Percentiles rank a stretch among this genome's conserved stretches.
Conservation (phyloP, 352 stramenopile genomes). For the Phytophthora pseudosyringae region DNA sequence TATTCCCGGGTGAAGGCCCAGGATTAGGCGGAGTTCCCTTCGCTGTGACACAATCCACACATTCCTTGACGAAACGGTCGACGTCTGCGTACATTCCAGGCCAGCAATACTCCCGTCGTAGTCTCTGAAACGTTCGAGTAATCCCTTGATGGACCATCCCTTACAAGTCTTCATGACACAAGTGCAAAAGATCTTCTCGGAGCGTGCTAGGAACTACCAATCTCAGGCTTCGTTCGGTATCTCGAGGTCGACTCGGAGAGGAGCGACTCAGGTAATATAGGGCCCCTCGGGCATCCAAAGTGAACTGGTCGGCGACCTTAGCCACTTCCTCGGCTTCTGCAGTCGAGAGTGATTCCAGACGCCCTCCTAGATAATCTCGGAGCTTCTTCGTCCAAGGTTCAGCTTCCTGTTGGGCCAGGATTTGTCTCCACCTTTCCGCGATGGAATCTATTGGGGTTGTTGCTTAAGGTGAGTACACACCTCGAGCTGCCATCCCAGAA, state of each 20-base stretch:
- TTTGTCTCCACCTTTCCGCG: not conserved
- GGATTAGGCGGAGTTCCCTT: not conserved
- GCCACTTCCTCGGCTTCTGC: not conserved
- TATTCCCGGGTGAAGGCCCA: not conserved
- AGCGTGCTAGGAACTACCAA: not conserved
- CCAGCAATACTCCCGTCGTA: not conserved
- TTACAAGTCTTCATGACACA: not conserved
- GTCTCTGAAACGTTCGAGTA: not conserved
- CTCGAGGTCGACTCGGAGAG: not conserved
- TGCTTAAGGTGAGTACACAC: not conserved
- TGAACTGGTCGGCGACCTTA: not conserved
- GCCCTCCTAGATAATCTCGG: not conserved
- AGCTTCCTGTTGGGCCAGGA: not conserved
- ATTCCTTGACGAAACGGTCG: not conserved
- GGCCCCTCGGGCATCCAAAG: not conserved
- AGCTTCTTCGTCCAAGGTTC: not conserved
- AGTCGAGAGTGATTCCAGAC: not conserved
- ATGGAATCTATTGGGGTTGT: not conserved
- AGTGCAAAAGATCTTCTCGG: not conserved
- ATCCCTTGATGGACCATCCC: not conserved
- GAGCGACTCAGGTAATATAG: not conserved
- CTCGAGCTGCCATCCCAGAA: no score
- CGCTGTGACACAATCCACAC: not conserved
- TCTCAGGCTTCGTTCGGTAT: not conserved
- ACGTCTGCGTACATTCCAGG: not conserved